Evolutionary conservation across 2,329 filamentous ascomycete species (phyloP).

Genomic region (Xylariomycetidae sp.): DNA sequence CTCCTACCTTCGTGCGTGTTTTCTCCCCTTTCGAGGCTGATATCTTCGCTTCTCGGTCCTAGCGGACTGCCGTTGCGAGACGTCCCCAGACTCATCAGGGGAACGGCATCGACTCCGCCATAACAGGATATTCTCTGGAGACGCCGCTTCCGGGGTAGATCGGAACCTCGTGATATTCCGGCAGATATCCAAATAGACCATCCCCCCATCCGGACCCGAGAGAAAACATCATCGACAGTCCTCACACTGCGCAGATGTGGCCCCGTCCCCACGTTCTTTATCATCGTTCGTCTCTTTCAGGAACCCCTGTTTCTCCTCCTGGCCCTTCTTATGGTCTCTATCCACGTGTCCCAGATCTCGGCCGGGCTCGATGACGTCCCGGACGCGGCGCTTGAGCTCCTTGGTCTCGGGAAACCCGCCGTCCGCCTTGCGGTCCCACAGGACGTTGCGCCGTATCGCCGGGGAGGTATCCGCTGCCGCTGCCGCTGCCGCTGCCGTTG

Average conservation of each 20-base stretch:
- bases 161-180: too few species aligned
- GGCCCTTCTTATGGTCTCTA: conserved; percentile 34
- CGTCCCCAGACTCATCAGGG: too few species aligned
- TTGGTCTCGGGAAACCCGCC: conserved; percentile 94
- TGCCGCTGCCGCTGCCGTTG: neutral
- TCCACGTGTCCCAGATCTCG: conserved; percentile 81
- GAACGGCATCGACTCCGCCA: too few species aligned
- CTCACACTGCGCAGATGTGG: conserved; percentile 23
- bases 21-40: too few species aligned
- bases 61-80: too few species aligned
- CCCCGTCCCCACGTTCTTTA: neutral
- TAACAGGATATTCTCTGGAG: too few species aligned
- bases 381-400: conserved; percentile 77
- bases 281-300: neutral
- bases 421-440: conserved; percentile 87
- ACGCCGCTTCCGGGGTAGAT: too few species aligned
- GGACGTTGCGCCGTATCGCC: conserved; percentile 40
- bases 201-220: too few species aligned
- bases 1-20: too few species aligned
- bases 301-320: conserved; percentile 4
- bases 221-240: conserved; percentile 34
- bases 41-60: too few species aligned
- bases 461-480: conserved; percentile 23
- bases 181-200: too few species aligned
- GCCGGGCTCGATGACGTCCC: conserved; percentile 75